Conservation (phyloP, 805 yeast genomes). For the Wickerhamomyces bisporus region DNA sequence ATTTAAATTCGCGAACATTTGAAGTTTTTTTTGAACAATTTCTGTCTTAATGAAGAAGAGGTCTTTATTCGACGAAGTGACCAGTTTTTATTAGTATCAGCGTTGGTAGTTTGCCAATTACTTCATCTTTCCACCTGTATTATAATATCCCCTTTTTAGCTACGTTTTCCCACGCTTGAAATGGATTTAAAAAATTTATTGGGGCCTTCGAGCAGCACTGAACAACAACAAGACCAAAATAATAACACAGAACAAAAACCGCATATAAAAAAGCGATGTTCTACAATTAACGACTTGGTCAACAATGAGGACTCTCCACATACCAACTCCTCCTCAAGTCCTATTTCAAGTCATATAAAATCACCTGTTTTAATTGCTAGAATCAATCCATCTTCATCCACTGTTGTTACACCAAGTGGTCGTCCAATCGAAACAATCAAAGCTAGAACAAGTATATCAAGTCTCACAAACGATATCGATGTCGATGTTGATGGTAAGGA, state of each 20-base stretch:
- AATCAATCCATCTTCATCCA: conserved; percentile 1
- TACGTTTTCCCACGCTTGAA: no score
- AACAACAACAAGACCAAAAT: conserved; percentile 4
- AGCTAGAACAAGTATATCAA: conserved; percentile 20
- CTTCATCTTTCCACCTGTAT: no score
- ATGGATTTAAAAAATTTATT: conserved; percentile 22
- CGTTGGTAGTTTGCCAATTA: no score
- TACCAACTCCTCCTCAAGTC: conserved; percentile 1
- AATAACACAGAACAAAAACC: conserved; percentile 4
- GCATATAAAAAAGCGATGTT: conserved; percentile 10
- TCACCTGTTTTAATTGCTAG: conserved; percentile 10
- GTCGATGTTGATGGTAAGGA: conserved; percentile 38
- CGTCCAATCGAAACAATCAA: conserved; percentile 9
- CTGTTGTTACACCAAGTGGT: conserved; percentile 6
- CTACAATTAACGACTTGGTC: conserved; percentile 18
- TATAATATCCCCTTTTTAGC: no score
- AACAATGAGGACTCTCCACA: conserved; percentile 10
- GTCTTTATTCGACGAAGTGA: no score
- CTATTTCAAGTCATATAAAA: conserved; percentile 1
- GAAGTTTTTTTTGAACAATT: no score
- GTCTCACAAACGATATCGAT: conserved; percentile 41
- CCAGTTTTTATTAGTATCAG: no score
- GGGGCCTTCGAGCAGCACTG: no score
- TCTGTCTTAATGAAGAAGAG: no score
- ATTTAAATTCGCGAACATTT: no score